Evolutionary conservation across 306 rosid species (phyloP), one percentile per base, ranked within the genome.

Genomic region (Rosa rugosa): DNA sequence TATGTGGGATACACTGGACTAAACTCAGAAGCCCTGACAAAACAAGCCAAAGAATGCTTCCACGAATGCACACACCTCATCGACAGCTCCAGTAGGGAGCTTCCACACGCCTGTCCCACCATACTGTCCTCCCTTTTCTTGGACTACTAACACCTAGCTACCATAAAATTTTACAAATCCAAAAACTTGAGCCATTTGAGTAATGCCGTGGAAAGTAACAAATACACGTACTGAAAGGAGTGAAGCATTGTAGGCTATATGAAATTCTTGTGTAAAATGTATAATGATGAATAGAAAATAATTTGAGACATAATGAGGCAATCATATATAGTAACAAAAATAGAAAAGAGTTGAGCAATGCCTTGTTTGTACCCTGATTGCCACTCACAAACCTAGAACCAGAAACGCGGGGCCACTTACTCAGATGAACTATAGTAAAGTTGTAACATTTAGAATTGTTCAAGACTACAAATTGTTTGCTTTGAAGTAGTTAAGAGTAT

Each of bases 61-160:
- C 67, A 27, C 25, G 4, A 67, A 12, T 23, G 49, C 17, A 57
- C 71, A 67, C 69, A 94, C 99, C 92, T 94, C 87, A 42, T 94
- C 94, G 49, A 88, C 91, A 86, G 85, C 86, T 81, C 97, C 97
- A 6, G 99, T 94, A 56, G 99, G 97, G 65, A 88, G 78, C 78
- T 94, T 94, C 97, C 99, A 92, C 49, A 82, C 77, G 27, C 97
- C 92, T 71, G 66, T 84, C 50, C 97, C 93, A 49, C 72, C 66
- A 71, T 88, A 84, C 14, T 38, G 44, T 81, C 99, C 99, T 27
- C 73, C 79, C 82, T 87, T 94, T 85, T 92, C 97, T 87, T 89
- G 93, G 77, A 94, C 97, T 70, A 90, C 97, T n/a, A 94, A 82
- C 75, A 94, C 85, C 97, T 92, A 60, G 31, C 31, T 27, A 27